Evolutionary conservation across 2,329 filamentous ascomycete species (phyloP), one percentile per base, ranked within the genome.

Genomic region (Periconia sp.): DNA sequence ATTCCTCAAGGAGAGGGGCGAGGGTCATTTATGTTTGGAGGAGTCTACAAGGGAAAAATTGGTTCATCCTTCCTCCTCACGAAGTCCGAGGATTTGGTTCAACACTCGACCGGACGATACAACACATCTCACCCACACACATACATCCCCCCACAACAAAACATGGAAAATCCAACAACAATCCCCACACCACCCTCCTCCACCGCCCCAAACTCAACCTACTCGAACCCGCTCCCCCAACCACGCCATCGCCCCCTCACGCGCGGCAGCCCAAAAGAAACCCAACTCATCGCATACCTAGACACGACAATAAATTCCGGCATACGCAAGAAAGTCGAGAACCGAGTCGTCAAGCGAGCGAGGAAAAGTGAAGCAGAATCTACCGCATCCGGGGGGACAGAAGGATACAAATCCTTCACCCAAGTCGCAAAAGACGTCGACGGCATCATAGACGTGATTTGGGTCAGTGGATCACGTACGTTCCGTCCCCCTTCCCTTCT

Each of bases 401-500:
- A 74, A 33, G 83, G 83, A 1, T 88, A 87, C 58, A 76, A 78
- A 50, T 83, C 75, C 48, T 89, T 93, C 70, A 79, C 77, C 47
- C 87, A 92, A 65, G 82, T 91, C 5, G 90, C 85, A 50, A 83
- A 78, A 52, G 91, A 96, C 65, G 73, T 96, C 1, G 89, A 92
- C 52, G 80, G 81, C 6, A 70, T 96, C 13, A 76, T 96, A 15
- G 88, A 95, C 71, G 82, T 95, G 8, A 75, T 96, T 6, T 97
- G 93, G 93, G 82, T 91, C 19, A 91, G 87, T 30, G 91, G 89
- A 10, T 96, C 92, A 19, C 91, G 91, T 92, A 79, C 70, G 90
- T 80, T 30, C 45, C 42, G 27, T 23, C 14, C 42, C 27, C 18
- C 14, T 44, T 27, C 8, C 23, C 23, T 10, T 6, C 42, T 44